Conservation (phyloP, 257 asterid species). For the Fraxinus excelsior region DNA sequence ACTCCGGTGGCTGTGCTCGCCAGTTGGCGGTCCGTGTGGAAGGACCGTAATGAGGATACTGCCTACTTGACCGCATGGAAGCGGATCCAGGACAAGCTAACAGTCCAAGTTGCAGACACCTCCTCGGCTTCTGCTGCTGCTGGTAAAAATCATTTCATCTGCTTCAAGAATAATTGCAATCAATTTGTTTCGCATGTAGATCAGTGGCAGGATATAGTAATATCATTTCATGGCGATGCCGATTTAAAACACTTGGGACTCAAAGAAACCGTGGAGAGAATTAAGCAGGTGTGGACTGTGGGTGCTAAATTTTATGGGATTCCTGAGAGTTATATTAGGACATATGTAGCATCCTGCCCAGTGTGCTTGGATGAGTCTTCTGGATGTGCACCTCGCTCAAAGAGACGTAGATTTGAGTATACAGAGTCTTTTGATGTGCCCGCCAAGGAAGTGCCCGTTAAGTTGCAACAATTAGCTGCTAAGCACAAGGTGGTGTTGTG, state of each 20-base stretch:
- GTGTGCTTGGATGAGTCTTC: constrained; percentile 80
- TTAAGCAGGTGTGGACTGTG: constrained; percentile 97
- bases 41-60: constrained; percentile 95
- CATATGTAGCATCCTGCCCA: constrained; percentile 76
- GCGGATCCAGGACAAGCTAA: constrained; percentile 94
- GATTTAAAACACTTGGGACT: constrained; percentile 83
- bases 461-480: constrained; percentile 84
- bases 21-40: constrained; percentile 98
- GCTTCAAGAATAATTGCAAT: constrained; percentile 86
- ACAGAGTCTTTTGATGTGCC: constrained; percentile 91
- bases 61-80: constrained; percentile 97
- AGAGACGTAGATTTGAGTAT: constrained; percentile 90
- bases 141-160: constrained; percentile 57
- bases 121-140: constrained; percentile 23
- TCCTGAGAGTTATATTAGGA: constrained; percentile 91
- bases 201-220: constrained; percentile 97
- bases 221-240: constrained; percentile 72
- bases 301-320: constrained; percentile 97
- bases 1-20: constrained; percentile 70
- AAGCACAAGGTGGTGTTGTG: constrained; percentile 93
- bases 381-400: constrained; percentile 81
- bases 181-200: constrained; percentile 83
- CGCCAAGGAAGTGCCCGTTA: constrained; percentile 83
- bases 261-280: constrained; percentile 79
- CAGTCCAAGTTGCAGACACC: constrained; percentile 42